Base-by-base conservation (phyloP, 2,329 filamentous ascomycete genomes). In the Metarhizium robertsii region DNA sequence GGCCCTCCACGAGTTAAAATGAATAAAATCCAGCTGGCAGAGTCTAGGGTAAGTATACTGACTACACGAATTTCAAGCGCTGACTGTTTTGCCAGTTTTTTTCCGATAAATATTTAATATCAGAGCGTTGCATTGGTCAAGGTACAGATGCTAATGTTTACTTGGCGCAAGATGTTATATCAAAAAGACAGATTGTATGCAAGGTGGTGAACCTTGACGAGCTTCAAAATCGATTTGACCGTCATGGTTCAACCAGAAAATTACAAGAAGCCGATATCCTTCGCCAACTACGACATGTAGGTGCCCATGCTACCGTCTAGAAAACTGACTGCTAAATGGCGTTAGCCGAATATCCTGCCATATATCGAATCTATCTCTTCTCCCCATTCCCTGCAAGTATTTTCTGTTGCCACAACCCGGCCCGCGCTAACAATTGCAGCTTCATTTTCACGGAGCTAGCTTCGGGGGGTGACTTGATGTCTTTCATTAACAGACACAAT, bases 151-250 rank as follows among this genome's bases (percentile, higher is more conserved):
- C 66, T 14, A 58, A 62, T 16, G 70, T 74, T 13, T 71, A 69
- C 50, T 61, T 74, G 6, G 69, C 72, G 7, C 65, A 77, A 2
- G 75, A 87, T 16, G 65, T 71, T 29, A 66, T 66, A 6, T 80
- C 78, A 0, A 73, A 75, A 42, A 76, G 75, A 55, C 87, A 90
- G 62, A 60, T 88, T 20, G 85, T 85, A 11, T 90, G 87, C 72
- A 90, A 90, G 62, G 68, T 88, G 8, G 72, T 88, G 53, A 72
- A 80, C 53, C 62, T 86, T 2, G 70, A 72, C 36, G 60, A 60
- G 6, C 52, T 69, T 4, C 58, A 61, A 53, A 64, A 53, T 48
- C 64, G 59, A 54, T 64, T 61, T n/a, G 56, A 55, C 34, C 61
- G 59, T n/a, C 62, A 62, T 46, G 61, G 68, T 3, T 60, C 71